Evolutionary conservation across 2,329 filamentous ascomycete species (phyloP), one percentile per base, ranked within the genome.

Genomic region (Colletotrichum sp.): DNA sequence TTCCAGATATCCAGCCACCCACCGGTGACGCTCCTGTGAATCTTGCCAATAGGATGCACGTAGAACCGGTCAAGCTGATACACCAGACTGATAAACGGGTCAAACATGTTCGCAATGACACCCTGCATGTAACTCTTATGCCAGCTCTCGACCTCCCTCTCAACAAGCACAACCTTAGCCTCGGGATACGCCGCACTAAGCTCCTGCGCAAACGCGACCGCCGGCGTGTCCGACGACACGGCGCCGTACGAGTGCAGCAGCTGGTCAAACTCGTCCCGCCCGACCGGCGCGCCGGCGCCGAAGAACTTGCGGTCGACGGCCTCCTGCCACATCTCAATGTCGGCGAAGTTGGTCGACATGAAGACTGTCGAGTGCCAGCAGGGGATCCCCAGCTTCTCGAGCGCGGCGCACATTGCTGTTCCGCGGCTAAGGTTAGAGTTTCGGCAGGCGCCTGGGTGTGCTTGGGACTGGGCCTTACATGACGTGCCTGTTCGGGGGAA

Each of bases 161-260:
- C 83, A 1, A 75, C 69, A 76, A 82, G 82, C 30, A 88, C 83
- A 12, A 87, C 84, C 64, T 83, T 84, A 10, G 86, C 86, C 28
- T 87, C 81, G 0, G 87, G 86, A 70, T 87, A 87, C 18, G 87
- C 73, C 32, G 83, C 81, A 66, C 88, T 76, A 28, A 88, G 78
- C 62, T 87, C 85, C 36, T 82, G 80, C 26, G 74, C 81, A 21
- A 87, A 81, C 38, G 83, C 78, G 30, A 79, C 82, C 5, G 82
- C 82, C 1, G 87, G 87, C 2, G 83, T 78, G 73, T 88, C 87
- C 13, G 77, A 79, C 6, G 85, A 86, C 13, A 84, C 82, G 18
- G 84, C 86, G 3, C 77, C 77, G n/a, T 73, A 78, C 10, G 68
- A 71, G 43, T 77, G 77, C 6, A 79, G 77, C 6, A 80, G 66